Evolutionary conservation across 2,329 filamentous ascomycete species (phyloP), one percentile per base, ranked within the genome.

Genomic region (Sclerotinia subarctica): DNA sequence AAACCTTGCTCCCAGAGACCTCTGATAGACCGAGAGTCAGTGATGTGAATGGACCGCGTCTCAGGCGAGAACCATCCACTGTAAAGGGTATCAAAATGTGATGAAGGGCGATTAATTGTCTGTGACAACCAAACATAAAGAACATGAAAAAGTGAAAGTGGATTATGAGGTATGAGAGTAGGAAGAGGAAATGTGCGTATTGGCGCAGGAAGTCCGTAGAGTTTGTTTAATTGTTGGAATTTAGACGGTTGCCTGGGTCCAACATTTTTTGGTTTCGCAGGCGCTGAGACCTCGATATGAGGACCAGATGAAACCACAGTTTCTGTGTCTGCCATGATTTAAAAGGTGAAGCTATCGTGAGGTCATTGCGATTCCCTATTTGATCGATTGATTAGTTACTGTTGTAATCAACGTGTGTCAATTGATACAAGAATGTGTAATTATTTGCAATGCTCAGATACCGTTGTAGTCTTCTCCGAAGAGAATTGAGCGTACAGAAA

Each of bases 1-100:
- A 99, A 99, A 6, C 95, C 95, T 81, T 96, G 92, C 79, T 97
- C 92, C 95, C 96, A 99, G 32, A 99, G 80, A 1, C 90, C 92
- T 66, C 90, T 85, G 70, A 96, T 89, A 4, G 92, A 89, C 67
- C 84, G 83, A 35, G 88, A 82, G 77, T 97, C 90, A 24, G 88
- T 92, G 68, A 99, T 84, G 77, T 97, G 92, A 21, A 99, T 86
- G 0, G 93, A 95, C 42, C 89, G 87, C 4, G 93, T 96, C 68
- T 90, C 86, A 1, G 86, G 80, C n/a, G 93, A 94, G 84, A 94
- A 97, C 72, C 90, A 86, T 63, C 90, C 94, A 60, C 85, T 81
- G 77, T 95, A 90, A 53, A 88, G 80, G 49, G 86, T 80, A 15
- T 85, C 82, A 6, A 88, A 85, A 76, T 93, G 90, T 19, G 85